phyloP scores from a whole-genome alignment of 768 basidiomycete species.

The Boletus pseudopeckii region DNA sequence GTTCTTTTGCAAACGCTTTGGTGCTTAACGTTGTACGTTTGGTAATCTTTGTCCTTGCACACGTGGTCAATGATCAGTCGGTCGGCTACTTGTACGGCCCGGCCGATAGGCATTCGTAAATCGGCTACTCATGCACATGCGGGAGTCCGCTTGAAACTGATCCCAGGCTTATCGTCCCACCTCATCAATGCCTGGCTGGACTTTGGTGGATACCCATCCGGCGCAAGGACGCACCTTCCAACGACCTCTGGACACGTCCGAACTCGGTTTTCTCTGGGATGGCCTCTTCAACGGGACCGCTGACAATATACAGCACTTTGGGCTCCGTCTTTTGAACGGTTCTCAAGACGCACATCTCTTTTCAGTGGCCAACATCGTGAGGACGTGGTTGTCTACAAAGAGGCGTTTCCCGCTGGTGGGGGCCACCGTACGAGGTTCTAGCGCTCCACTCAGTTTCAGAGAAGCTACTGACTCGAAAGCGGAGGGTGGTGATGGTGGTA shows the following conservation, averaged over 20 bases:
- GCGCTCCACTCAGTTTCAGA: not conserved
- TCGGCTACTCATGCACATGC: too few species aligned
- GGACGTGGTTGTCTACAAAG: conserved; percentile 48
- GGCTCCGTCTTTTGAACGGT: conserved; percentile 27
- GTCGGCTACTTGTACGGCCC: not conserved
- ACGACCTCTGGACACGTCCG: conserved; percentile 40
- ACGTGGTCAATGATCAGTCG: not conserved
- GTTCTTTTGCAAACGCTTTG: not conserved
- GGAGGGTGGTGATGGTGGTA: not conserved
- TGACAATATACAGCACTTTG: conserved; percentile 37
- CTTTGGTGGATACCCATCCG: conserved; percentile 3
- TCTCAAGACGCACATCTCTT: conserved; percentile 22
- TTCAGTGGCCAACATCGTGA: conserved; percentile 33
- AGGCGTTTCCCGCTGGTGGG: conserved; percentile 48
- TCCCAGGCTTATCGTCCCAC: not conserved
- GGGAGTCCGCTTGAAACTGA: too few species aligned
- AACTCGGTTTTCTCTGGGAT: conserved; percentile 43
- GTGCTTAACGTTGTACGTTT: not conserved
- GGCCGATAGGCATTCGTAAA: too few species aligned
- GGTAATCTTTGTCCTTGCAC: not conserved
- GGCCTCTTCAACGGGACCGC: conserved; percentile 41
- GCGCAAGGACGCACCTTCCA: conserved; percentile 20
- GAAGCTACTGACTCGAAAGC: not conserved
- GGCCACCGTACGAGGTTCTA: conserved; percentile 32
- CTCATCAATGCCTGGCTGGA: conserved; percentile 14